Base-by-base conservation (phyloP, 2,329 filamentous ascomycete genomes). In the Nothomitra cinnamomea region DNA sequence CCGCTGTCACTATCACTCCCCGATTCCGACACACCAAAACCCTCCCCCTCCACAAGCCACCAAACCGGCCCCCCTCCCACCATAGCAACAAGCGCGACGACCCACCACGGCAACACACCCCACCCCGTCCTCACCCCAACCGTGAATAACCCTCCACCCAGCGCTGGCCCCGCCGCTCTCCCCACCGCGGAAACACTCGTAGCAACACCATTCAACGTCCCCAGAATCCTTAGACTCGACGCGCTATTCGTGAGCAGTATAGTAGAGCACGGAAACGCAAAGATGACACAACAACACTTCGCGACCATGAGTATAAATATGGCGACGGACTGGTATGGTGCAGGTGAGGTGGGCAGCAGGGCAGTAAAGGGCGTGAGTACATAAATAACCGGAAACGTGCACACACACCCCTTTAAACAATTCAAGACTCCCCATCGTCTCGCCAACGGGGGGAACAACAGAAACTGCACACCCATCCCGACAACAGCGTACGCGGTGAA, bases 181-280 rank as follows among this genome's bases (percentile, higher is more conserved):
- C 89, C 90, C 3, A 95, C 66, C 0, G 86, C 88, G 58, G 82
- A 83, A 35, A 89, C 79, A 54, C 83, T 85, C 0, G 89, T 95
- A 0, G 87, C 89, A 57, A 95, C 80, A 2, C 90, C 92, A 62
- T 96, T 96, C 54, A 96, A 70, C 0, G 89, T 95, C 1, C 88
- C 89, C 3, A 96, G 75, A 8, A 94, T 78, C 43, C 76, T 72
- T 15, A 95, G 70, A 53, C 83, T 88, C 1, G 74, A 69, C 3
- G 87, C 87, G 8, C 83, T 87, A 67, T 95, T 95, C 25, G 89
- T 95, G 38, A 96, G 76, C 49, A 96, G 73, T 60, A 96, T 95
- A 4, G 87, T 94, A 24, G 78, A 83, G 61, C 86, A 92, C 0
- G 92, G 90, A 64, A 95, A 95, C 0, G 84, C 84, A 61, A 95